Conservation (phyloP, 495 filamentous ascomycete genomes). For the Aspergillus sparsus region DNA sequence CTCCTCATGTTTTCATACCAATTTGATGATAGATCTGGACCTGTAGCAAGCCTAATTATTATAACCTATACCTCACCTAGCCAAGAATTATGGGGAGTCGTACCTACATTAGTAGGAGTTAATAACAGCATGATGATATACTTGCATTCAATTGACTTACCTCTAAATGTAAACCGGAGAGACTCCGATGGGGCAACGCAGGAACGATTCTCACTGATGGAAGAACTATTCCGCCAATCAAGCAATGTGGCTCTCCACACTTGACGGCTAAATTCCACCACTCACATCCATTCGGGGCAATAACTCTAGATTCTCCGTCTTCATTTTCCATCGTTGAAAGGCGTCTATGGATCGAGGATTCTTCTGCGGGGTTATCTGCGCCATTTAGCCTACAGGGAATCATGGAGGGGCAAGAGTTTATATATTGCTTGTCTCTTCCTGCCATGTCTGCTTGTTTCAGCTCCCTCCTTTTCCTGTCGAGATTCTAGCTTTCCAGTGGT, state of each 20-base stretch:
- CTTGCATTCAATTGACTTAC: neutral
- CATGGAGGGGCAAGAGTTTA: slow-evolving; percentile 3
- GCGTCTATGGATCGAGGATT: slow-evolving; percentile 13
- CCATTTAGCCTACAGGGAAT: slow-evolving; percentile 13
- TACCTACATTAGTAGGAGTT: too few relatives aligned
- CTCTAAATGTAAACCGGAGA: slow-evolving; percentile 24
- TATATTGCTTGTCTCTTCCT: slow-evolving; percentile 16
- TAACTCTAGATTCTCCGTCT: neutral
- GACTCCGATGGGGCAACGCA: slow-evolving; percentile 26
- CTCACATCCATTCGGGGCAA: slow-evolving; percentile 10
- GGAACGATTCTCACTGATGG: slow-evolving; percentile 32
- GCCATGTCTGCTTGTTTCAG: slow-evolving; percentile 5
- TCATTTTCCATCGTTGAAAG: too few relatives aligned
- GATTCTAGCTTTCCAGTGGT: neutral
- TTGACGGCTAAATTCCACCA: slow-evolving; percentile 17
- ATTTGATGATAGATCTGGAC: neutral
- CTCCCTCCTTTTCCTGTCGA: neutral
- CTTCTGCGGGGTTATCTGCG: slow-evolving; percentile 19
- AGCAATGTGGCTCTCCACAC: slow-evolving; percentile 5
- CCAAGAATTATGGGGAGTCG: too few relatives aligned
- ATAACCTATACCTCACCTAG: too few relatives aligned
- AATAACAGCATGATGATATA: slow-evolving; percentile 1
- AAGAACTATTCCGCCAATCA: slow-evolving; percentile 38
- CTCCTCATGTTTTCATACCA: neutral
- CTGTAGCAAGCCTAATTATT: neutral